These are phyloP conservation scores for Guyanaporus albipodus DNA, from an alignment of 768 basidiomycete species.

Conservation along the genomic window DNA sequence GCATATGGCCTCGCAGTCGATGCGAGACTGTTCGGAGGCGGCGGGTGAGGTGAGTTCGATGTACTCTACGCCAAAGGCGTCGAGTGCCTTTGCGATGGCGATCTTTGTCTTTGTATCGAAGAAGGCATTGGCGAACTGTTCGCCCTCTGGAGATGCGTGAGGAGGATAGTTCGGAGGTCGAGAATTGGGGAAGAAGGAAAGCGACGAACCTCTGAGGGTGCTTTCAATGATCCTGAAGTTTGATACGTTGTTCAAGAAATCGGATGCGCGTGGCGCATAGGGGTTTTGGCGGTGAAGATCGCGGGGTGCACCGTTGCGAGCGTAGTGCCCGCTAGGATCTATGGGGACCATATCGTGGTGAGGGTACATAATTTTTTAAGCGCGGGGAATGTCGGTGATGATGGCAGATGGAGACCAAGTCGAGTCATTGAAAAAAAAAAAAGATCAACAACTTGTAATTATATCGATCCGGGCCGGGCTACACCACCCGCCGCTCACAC, in stretches of 20 bases:
- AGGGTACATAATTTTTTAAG: no score
- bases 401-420: constrained; percentile 3
- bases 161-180: constrained; percentile 3
- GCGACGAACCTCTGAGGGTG: constrained; percentile 78
- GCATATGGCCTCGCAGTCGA: constrained; percentile 98
- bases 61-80: constrained; percentile 99
- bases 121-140: constrained; percentile 99
- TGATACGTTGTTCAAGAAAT: constrained; percentile 88
- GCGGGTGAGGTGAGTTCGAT: constrained; percentile 98
- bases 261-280: constrained; percentile 87
- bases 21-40: constrained; percentile 91
- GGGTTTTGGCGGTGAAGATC: constrained; percentile 57
- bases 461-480: no score
- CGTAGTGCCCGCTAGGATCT: constrained; percentile 39
- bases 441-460: not conserved
- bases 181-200: not conserved
- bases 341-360: constrained; percentile 77
- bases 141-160: constrained; percentile 65
- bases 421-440: no score
- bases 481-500: constrained; percentile 71
- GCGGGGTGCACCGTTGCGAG: constrained; percentile 28
- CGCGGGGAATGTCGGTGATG: constrained; percentile 46
- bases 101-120: constrained; percentile 99
- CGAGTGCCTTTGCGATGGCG: constrained; percentile 95
- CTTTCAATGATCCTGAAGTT: constrained; percentile 98